Evolutionary conservation across 768 basidiomycete genomes (phyloP).

Genomic region (Paxillus rubicundulus): DNA sequence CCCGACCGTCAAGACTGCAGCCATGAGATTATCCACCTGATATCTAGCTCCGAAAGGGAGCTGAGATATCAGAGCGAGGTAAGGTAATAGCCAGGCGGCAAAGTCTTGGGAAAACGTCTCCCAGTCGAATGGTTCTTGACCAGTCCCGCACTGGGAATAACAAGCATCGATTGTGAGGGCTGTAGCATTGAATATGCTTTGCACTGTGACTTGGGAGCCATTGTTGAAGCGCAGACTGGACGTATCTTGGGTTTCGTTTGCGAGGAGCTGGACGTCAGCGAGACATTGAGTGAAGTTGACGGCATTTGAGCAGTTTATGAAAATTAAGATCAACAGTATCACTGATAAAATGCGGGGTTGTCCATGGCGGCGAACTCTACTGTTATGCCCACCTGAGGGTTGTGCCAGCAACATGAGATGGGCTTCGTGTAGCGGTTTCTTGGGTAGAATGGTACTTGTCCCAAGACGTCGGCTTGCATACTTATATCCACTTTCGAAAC

Average conservation of each 20-base stretch:
- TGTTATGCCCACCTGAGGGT: too few species aligned
- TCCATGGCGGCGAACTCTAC: too few species aligned
- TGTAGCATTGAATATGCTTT: not conserved
- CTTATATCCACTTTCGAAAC: too few species aligned
- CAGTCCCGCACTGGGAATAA: slow-evolving; percentile 5
- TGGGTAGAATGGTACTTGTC: too few species aligned
- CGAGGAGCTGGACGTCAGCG: slow-evolving; percentile 1
- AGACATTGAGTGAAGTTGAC: slow-evolving; percentile 16
- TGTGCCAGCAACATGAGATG: too few species aligned
- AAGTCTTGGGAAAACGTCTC: slow-evolving; percentile 33
- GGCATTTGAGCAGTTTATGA: not conserved
- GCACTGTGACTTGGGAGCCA: not conserved
- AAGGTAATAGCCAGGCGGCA: slow-evolving; percentile 46
- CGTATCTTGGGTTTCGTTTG: not conserved
- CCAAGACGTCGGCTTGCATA: too few species aligned
- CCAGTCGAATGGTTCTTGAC: slow-evolving; percentile 21
- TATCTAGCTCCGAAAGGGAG: slow-evolving; percentile 46
- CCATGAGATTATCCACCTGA: slow-evolving; percentile 41
- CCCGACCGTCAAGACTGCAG: slow-evolving; percentile 43
- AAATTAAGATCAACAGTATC: not conserved
- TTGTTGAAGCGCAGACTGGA: slow-evolving; percentile 3
- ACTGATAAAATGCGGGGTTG: too few species aligned
- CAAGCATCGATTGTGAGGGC: slow-evolving; percentile 15
- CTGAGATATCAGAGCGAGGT: slow-evolving; percentile 47
- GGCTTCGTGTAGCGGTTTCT: too few species aligned